A percentile compares a stretch with the other conserved stretches of the same genome.
Conservation (phyloP, 257 asterid genomes). For the Ilex aquifolium region DNA sequence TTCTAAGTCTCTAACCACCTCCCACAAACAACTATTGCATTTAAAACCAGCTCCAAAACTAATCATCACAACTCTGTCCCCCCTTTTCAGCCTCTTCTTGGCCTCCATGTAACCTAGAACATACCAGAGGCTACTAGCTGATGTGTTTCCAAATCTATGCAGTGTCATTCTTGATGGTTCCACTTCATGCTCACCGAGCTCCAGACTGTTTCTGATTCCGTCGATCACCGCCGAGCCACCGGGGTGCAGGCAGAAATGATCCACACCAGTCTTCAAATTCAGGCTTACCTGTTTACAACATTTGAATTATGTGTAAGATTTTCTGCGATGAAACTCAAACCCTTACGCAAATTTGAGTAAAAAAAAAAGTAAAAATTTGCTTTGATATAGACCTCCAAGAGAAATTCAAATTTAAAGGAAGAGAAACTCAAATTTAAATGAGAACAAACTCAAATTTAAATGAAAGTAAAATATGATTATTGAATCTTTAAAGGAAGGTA, state of each 20-base stretch:
- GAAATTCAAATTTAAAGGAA: too few species aligned
- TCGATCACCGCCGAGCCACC: slow-evolving; percentile 34
- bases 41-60: slow-evolving; percentile 39
- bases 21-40: slow-evolving; percentile 40
- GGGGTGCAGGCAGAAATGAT: slow-evolving; percentile 34
- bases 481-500: too few species aligned
- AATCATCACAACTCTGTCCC: slow-evolving; percentile 34
- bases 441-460: too few species aligned
- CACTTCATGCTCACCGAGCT: slow-evolving; percentile 24
- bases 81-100: slow-evolving; percentile 28
- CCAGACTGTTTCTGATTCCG: slow-evolving; percentile 20
- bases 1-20: slow-evolving; percentile 29
- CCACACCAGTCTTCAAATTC: slow-evolving; percentile 21
- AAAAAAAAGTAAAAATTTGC: too few species aligned
- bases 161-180: slow-evolving; percentile 35
- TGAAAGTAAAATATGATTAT: too few species aligned
- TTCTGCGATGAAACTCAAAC: too few species aligned
- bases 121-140: slow-evolving; percentile 37
- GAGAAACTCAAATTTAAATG: too few species aligned
- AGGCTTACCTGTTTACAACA: slow-evolving; percentile 1
- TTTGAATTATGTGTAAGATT: too few species aligned
- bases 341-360: too few species aligned
- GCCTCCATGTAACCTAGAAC: slow-evolving; percentile 43
- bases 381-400: too few species aligned
- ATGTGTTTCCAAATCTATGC: slow-evolving; percentile 36